Evolutionary conservation across 2,329 filamentous ascomycete genomes (phyloP).

Genomic region (Clonostachys byssicola): DNA sequence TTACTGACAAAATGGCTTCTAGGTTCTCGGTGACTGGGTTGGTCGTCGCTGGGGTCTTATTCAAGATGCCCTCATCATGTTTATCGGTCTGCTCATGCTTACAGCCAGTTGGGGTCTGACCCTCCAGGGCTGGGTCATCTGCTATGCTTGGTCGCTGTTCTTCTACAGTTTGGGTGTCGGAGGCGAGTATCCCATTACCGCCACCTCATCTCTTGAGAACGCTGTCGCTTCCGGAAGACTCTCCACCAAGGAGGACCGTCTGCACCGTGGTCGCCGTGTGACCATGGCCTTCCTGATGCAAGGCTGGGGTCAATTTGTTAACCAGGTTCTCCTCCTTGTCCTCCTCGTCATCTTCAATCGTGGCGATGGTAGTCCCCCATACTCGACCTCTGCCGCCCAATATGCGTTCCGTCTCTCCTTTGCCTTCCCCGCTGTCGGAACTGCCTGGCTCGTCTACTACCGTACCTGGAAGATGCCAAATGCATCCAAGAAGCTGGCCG

Average conservation of each 20-base stretch:
- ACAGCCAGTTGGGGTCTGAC: conserved; percentile 85
- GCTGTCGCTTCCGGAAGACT: conserved; percentile 80
- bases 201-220: conserved; percentile 91
- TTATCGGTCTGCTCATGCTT: conserved; percentile 86
- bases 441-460: conserved; percentile 93
- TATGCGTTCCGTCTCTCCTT: conserved; percentile 93
- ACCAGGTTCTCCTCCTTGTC: conserved; percentile 86
- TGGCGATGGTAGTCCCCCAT: conserved; percentile 68
- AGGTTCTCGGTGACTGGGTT: conserved; percentile 65
- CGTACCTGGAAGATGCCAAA: conserved; percentile 92
- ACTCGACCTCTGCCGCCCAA: conserved; percentile 73
- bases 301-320: conserved; percentile 94
- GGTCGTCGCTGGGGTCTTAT: conserved; percentile 94
- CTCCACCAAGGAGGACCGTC: conserved; percentile 86
- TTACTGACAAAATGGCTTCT: background rate
- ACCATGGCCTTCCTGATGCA: conserved; percentile 97
- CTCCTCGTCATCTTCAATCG: conserved; percentile 86
- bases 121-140: conserved; percentile 93
- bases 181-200: conserved; percentile 95
- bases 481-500: conserved; percentile 75
- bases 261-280: conserved; percentile 93
- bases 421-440: conserved; percentile 84
- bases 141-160: conserved; percentile 92
- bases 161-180: conserved; percentile 65
- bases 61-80: conserved; percentile 92